A percentile compares a stretch with the other conserved stretches of the same genome.
These are phyloP conservation scores for Tuber borchii DNA, from an alignment of 495 filamentous ascomycete species.

Conservation along the genomic window DNA sequence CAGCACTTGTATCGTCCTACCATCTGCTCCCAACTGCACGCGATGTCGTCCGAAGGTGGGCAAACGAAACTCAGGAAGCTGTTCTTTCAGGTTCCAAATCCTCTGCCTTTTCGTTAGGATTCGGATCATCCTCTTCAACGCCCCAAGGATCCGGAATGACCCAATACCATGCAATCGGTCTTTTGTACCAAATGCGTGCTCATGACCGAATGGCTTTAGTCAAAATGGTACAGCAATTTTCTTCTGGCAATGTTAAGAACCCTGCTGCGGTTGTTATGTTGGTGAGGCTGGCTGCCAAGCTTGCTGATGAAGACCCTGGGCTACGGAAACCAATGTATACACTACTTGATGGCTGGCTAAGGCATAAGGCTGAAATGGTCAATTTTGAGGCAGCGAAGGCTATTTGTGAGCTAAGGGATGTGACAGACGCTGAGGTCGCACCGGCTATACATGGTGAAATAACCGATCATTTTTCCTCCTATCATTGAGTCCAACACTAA, in stretches of 20 bases:
- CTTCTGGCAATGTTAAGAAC: conserved; percentile 84
- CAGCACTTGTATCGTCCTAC: conserved; percentile 94
- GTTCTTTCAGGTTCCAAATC: conserved; percentile 83
- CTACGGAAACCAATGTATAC: conserved; percentile 91
- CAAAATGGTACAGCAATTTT: conserved; percentile 99
- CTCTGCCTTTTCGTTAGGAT: conserved; percentile 80
- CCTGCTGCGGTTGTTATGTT: conserved; percentile 87
- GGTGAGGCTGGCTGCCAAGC: conserved; percentile 84
- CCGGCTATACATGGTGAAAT: conserved; percentile 71
- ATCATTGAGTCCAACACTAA: neutral
- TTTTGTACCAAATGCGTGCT: conserved; percentile 95
- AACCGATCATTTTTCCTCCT: neutral
- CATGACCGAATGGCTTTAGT: conserved; percentile 97
- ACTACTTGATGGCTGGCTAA: conserved; percentile 88
- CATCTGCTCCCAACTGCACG: conserved; percentile 92
- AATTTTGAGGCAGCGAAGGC: conserved; percentile 99
- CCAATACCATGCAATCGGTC: conserved; percentile 96
- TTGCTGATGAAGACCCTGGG: conserved; percentile 85
- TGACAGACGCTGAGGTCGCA: conserved; percentile 81
- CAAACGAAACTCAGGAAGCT: conserved; percentile 96
- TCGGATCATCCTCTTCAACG: conserved; percentile 51
- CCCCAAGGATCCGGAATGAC: conserved; percentile 63
- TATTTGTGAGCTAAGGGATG: conserved; percentile 88
- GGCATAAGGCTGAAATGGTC: conserved; percentile 99
- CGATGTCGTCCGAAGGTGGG: conserved; percentile 95